Conservation (phyloP, 306 rosid genomes). For the Cicer cuneatum region DNA sequence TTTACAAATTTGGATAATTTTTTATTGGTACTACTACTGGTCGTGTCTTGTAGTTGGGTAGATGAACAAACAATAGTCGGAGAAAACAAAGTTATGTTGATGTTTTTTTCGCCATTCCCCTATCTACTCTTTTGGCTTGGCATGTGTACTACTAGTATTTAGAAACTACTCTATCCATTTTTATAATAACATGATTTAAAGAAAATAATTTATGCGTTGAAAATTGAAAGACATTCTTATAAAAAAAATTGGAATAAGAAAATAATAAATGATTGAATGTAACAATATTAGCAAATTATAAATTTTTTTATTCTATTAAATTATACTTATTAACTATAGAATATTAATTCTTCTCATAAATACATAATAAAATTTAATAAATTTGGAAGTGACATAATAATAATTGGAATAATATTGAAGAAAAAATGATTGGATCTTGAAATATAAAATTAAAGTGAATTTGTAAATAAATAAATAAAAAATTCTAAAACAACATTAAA, state of each 20-base stretch:
- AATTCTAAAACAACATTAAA: too few relatives aligned
- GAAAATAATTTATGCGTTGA: too few relatives aligned
- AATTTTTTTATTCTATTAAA: too few relatives aligned
- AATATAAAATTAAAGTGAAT: not conserved
- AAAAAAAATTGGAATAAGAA: too few relatives aligned
- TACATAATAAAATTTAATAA: not conserved
- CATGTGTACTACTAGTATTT: constrained; percentile 36
- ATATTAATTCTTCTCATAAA: not conserved
- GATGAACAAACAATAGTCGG: constrained; percentile 77
- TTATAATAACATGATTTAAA: not conserved
- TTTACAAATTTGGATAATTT: too few relatives aligned
- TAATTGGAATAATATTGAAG: not conserved
- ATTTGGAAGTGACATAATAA: not conserved
- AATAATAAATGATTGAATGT: not conserved
- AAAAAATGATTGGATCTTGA: not conserved
- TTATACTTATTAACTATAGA: not conserved
- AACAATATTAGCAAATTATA: not conserved
- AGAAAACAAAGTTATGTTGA: constrained; percentile 57
- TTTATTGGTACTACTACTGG: constrained; percentile 39
- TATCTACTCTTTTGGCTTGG: constrained; percentile 30
- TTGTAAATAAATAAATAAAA: too few relatives aligned
- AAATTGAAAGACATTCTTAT: too few relatives aligned
- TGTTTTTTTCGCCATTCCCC: constrained; percentile 19
- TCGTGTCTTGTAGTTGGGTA: constrained; percentile 58
- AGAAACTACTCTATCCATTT: not conserved